Evolutionary conservation across 306 rosid genomes (phyloP).

Genomic region (Boehmeria nivea): DNA sequence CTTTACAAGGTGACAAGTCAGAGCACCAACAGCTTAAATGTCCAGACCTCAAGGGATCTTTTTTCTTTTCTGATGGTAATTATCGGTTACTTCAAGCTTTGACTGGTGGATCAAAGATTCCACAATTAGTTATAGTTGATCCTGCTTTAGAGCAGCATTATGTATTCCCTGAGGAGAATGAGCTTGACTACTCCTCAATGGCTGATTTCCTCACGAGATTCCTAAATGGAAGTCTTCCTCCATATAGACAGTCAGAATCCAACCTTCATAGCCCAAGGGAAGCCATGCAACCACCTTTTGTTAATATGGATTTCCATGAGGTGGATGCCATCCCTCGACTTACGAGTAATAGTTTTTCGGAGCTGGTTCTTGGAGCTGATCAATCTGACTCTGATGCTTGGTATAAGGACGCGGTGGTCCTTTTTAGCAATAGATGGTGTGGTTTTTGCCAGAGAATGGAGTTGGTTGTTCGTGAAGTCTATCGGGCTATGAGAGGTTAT

Average conservation of each 20-base stretch:
- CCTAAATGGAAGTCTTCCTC: slow-evolving; percentile 63
- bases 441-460: slow-evolving; percentile 92
- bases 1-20: slow-evolving; percentile 26
- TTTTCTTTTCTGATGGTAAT: slow-evolving; percentile 80
- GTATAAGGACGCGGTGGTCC: slow-evolving; percentile 79
- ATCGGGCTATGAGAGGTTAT: slow-evolving; percentile 59
- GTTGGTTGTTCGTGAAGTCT: slow-evolving; percentile 70
- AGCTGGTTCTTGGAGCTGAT: slow-evolving; percentile 62
- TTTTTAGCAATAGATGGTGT: slow-evolving; percentile 94
- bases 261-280: slow-evolving; percentile 44
- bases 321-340: slow-evolving; percentile 76
- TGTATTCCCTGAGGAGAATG: slow-evolving; percentile 48
- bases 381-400: slow-evolving; percentile 51
- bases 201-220: slow-evolving; percentile 53
- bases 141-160: slow-evolving; percentile 70
- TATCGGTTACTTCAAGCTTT: slow-evolving; percentile 60
- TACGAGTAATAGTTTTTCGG: slow-evolving; percentile 53
- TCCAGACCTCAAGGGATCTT: slow-evolving; percentile 64
- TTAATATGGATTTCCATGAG: slow-evolving; percentile 87
- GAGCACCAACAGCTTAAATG: slow-evolving; percentile 33
- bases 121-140: slow-evolving; percentile 75
- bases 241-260: slow-evolving; percentile 55
- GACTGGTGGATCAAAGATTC: slow-evolving; percentile 58
- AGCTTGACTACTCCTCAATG: slow-evolving; percentile 46
- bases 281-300: slow-evolving; percentile 70